phyloP scores from a whole-genome alignment of 2,329 filamentous ascomycete species.

The Calonectria pseudoreteaudii region DNA sequence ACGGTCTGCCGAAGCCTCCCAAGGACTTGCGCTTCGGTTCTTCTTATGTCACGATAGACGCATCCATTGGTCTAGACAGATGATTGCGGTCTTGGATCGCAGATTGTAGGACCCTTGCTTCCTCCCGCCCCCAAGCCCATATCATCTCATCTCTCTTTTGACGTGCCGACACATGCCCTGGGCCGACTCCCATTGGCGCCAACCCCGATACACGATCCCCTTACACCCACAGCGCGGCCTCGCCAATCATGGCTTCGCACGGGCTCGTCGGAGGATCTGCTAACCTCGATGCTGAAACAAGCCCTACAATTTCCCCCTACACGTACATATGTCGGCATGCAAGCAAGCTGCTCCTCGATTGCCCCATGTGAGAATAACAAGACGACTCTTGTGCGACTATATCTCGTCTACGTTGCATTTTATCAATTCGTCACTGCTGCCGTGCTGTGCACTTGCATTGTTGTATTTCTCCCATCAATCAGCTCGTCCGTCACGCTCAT shows the following conservation, averaged over 20 bases:
- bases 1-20: not conserved
- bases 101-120: not conserved
- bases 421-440: not conserved
- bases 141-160: constrained; percentile 1
- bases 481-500: not conserved
- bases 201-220: constrained; percentile 13
- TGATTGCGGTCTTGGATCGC: not conserved
- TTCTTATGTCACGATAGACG: not conserved
- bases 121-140: constrained; percentile 2
- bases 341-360: constrained; percentile 22
- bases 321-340: constrained; percentile 34
- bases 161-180: constrained; percentile 5
- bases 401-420: constrained; percentile 1
- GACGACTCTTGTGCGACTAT: not conserved
- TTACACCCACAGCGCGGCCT: constrained; percentile 12
- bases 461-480: constrained; percentile 5
- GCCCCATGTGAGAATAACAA: not conserved
- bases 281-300: constrained; percentile 43
- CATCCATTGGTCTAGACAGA: not conserved
- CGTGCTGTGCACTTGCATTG: not conserved
- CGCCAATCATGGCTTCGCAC: constrained; percentile 36
- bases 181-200: constrained; percentile 19
- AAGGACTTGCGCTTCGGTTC: not conserved
- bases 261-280: constrained; percentile 36
- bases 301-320: constrained; percentile 40